These are phyloP conservation scores for Alternaria arbusti DNA, from an alignment of 2,329 filamentous ascomycete species.

Conservation along the genomic window DNA sequence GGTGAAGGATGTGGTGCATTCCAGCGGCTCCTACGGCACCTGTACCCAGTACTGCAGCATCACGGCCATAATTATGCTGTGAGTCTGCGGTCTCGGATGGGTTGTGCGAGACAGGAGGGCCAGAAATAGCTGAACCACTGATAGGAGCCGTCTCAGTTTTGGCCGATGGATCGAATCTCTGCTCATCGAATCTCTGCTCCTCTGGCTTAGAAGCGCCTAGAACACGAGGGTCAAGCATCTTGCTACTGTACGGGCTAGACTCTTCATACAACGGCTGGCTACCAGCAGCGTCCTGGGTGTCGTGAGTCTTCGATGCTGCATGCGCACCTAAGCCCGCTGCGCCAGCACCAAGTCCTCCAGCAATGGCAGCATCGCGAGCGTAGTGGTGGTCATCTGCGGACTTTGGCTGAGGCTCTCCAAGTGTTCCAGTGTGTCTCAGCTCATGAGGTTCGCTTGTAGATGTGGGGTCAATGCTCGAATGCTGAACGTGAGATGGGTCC, in stretches of 20 bases:
- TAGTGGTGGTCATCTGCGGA: constrained; percentile 31
- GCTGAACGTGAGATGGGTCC: background rate
- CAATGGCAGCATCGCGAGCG: constrained; percentile 36
- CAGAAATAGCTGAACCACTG: constrained; percentile 13
- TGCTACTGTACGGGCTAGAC: constrained; percentile 34
- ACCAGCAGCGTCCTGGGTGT: constrained; percentile 14
- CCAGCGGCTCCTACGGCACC: background rate
- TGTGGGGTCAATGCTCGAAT: background rate
- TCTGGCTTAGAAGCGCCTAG: constrained; percentile 20
- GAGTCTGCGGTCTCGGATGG: constrained; percentile 8
- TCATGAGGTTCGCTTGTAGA: constrained; percentile 18
- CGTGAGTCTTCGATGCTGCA: constrained; percentile 20
- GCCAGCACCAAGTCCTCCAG: constrained; percentile 30
- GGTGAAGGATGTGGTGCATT: background rate
- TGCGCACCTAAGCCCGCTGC: constrained; percentile 32
- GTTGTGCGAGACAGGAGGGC: constrained; percentile 8
- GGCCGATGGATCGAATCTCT: constrained; percentile 27
- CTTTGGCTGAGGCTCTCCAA: constrained; percentile 25
- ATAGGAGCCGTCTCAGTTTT: constrained; percentile 9
- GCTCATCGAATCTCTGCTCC: constrained; percentile 26
- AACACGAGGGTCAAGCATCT: constrained; percentile 37
- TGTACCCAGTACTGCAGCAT: constrained; percentile 11
- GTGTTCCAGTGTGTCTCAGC: constrained; percentile 31
- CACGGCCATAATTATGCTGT: constrained; percentile 34
- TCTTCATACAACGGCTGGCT: constrained; percentile 21